Base-by-base conservation (phyloP, 2,329 filamentous ascomycete species). In the Pseudogymnoascus sp. region DNA sequence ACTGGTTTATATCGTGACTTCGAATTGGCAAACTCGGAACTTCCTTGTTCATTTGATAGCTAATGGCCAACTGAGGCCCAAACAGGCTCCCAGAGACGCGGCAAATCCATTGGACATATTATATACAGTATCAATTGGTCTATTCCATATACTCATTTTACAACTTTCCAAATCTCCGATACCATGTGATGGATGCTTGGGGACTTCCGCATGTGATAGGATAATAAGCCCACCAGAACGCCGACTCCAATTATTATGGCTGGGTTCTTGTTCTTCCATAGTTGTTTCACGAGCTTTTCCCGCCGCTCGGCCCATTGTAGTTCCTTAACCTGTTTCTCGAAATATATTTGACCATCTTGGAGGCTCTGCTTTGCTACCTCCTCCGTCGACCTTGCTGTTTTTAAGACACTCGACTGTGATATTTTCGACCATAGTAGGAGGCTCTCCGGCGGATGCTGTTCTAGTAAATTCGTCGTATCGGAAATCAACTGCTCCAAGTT, bases 401-500 rank as follows among this genome's bases (percentile, higher is more conserved):
- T 97, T 59, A 99, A 81, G 6, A 91, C 91, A 72, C 92, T 97
- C 63, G 83, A 83, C 6, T 74, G 72, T 2, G 92, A 92, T 63
- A 99, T 87, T 14, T 74, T 75, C 63, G 79, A 78, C 92, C 92
- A 97, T 5, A 82, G 80, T 36, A 79, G 81, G 6, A 99, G 77
- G 0, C 77, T 79, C 66, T 90, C 83, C 0, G 93, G 94, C 1
- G 92, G 93, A 66, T 89, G 77, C 2, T 74, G 70, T 6, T 79
- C 73, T 72, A 88, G 88, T 0, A 97, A 79, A 28, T 71, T 70
- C 2, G 84, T 79, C 0, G 93, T 85, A 58, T 81, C 79, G 16
- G 78, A 71, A 64, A 99, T 88, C 59, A 97, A 81, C 6, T 77
- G 78, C 66, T 99, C 93, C 22, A 99, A 77, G 70, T 95, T 83